Base-by-base conservation (phyloP, 2,329 filamentous ascomycete species). In the Fusarium sp. region DNA sequence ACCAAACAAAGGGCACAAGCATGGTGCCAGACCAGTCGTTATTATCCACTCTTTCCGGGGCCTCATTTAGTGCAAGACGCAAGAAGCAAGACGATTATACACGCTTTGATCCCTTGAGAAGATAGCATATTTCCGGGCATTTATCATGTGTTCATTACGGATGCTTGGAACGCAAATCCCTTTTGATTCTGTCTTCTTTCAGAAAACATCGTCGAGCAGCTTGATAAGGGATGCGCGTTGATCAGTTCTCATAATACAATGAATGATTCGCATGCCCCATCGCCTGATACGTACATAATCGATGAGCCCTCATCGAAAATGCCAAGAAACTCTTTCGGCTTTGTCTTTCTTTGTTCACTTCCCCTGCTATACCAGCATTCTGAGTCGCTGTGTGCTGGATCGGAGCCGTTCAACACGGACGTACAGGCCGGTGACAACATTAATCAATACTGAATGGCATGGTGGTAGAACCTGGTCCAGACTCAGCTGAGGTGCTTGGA, bases 401-500 rank as follows among this genome's bases (percentile, higher is more conserved):
- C 68, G 57, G 63, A 66, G 54, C 20, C 45, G 39, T 55, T 63
- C 52, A 58, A 35, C 57, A 72, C 57, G 62, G 66, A 57, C 52
- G 60, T 44, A 47, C 60, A 45, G 36, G 36, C 41, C n/a, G 33
- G 24, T 45, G 51, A 69, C 44, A 49, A n/a, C 24, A 45, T 38
- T 63, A 69, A 65, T 52, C 65, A 64, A 64, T 47, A 31, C 42
- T 59, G 42, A 18, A 38, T 51, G 33, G 26, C 66, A 72, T 69
- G 39, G 62, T 31, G 56, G 52, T 60, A 44, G 74, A 63, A 56
- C 68, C 62, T 65, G 74, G 69, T 66, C 74, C 65, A 78, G 76
- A 77, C 72, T 79, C 77, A 78, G 78, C 76, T 74, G 73, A 75
- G 70, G 70, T 64, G 68, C 69, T 75, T 72, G 68, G 68, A 52